Evolutionary conservation across 2,329 filamentous ascomycete genomes (phyloP), one percentile per base, ranked within the genome.

Genomic region (Fusarium beomiforme): DNA sequence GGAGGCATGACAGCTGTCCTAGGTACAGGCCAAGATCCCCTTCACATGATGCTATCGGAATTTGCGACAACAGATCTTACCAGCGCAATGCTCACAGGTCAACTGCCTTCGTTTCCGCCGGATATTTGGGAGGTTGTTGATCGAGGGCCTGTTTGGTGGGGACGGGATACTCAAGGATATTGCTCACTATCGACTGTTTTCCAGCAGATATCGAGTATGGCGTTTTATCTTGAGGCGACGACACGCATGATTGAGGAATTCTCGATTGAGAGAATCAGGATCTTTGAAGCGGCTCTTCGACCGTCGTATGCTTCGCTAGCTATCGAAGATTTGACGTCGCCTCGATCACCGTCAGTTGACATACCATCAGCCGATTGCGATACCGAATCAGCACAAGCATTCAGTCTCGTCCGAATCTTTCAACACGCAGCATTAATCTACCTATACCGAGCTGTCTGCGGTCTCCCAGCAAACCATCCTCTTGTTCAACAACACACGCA

Each of bases 21-120:
- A 4, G 62, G 44, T 3, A 73, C 62, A 6, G 73, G 77, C 1
- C 77, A 76, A 6, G 77, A 79, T 23, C 73, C 79, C 2, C 65
- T 80, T 6, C 77, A 82, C 14, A 75, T 84, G 70, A 80, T 85
- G 47, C 60, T 84, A 10, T 83, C 83, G 0, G 82, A 83, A 50
- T 85, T 84, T 47, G 79, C 79, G 5, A 83, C 83, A 0, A 80
- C 82, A 58, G 83, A 85, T 59, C 75, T 85, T 13, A 84, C 82
- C 1, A 79, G 82, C 13, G 78, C 82, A 2, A 69, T 85, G 59
- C 74, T 84, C 2, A 82, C 80, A 21, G 82, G 81, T 0, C 76
- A 77, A 21, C 64, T 76, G 8, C 82, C 82, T 2, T 81, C 79
- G 12, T 83, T 83, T 11, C 75, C 80, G 3, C 77, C 80, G 2